These are phyloP conservation scores for Trichoderma gracile DNA, from an alignment of 2,329 filamentous ascomycete genomes.

Conservation along the genomic window DNA sequence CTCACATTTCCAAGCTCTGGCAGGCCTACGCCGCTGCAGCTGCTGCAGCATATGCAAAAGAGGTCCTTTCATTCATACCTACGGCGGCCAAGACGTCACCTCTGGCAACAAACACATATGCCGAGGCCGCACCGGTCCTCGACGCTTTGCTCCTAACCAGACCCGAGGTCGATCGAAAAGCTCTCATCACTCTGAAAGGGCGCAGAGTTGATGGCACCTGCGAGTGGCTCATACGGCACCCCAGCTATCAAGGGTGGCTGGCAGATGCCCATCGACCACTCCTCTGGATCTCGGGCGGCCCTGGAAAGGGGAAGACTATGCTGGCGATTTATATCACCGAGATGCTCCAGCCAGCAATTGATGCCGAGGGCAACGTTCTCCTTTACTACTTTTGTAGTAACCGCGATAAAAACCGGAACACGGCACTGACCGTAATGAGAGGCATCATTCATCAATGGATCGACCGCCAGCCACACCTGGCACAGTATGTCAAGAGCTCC, in stretches of 20 bases:
- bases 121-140: slow-evolving; percentile 1
- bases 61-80: slow-evolving; percentile 11
- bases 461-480: neutral
- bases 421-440: slow-evolving; percentile 11
- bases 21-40: neutral
- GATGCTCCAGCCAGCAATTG: neutral
- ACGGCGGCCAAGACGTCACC: neutral
- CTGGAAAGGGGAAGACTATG: slow-evolving; percentile 17
- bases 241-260: slow-evolving; percentile 10
- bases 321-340: slow-evolving; percentile 13
- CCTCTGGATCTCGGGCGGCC: slow-evolving; percentile 11
- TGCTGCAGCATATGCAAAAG: slow-evolving; percentile 9
- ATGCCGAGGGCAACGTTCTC: neutral
- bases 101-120: slow-evolving; percentile 14
- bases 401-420: slow-evolving; percentile 11
- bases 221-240: slow-evolving; percentile 11
- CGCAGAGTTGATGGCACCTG: slow-evolving; percentile 14
- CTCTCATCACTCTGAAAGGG: slow-evolving; percentile 10
- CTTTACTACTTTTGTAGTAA: slow-evolving; percentile 17
- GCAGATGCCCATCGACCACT: neutral
- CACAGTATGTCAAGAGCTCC: neutral
- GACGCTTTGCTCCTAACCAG: neutral
- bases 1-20: slow-evolving; percentile 7
- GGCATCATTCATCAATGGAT: slow-evolving; percentile 21
- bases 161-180: slow-evolving; percentile 8